These are phyloP conservation scores for Millerozyma acaciae DNA, from an alignment of 805 yeast species.

Conservation along the genomic window DNA sequence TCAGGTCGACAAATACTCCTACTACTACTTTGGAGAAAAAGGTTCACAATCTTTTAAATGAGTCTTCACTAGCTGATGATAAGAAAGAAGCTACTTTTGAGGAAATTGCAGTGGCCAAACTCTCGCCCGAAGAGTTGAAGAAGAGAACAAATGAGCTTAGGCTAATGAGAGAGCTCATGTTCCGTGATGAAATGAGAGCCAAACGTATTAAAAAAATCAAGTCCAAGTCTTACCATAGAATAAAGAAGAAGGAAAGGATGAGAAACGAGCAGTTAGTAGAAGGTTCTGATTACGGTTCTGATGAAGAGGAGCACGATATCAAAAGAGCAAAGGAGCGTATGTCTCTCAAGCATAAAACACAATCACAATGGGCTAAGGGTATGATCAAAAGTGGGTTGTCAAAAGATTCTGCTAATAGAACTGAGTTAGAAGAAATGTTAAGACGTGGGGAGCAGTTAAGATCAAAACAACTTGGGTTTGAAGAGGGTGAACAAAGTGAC, in stretches of 20 bases:
- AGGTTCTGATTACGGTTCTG: constrained; percentile 50
- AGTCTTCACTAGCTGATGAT: constrained; percentile 69
- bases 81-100: constrained; percentile 80
- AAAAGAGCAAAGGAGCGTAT: constrained; percentile 89
- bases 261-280: constrained; percentile 66
- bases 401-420: constrained; percentile 78
- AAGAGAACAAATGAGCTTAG: constrained; percentile 80
- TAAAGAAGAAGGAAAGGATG: constrained; percentile 78
- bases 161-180: constrained; percentile 92
- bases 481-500: constrained; percentile 52
- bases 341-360: constrained; percentile 85
- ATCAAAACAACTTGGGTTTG: constrained; percentile 65
- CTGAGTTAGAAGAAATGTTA: constrained; percentile 92
- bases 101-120: constrained; percentile 74
- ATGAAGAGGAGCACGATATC: constrained; percentile 61
- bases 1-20: constrained; percentile 41
- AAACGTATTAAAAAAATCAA: constrained; percentile 91
- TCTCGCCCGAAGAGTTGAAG: constrained; percentile 74
- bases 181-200: constrained; percentile 88
- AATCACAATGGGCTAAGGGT: constrained; percentile 84
- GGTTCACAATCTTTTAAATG: constrained; percentile 55
- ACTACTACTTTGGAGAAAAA: constrained; percentile 63
- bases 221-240: constrained; percentile 82
- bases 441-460: constrained; percentile 78
- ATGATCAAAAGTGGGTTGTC: constrained; percentile 88